A percentile compares a stretch with the other conserved stretches of the same genome.
Evolutionary conservation across 148 eudicot species (phyloP).

Genomic region (Chenopodium formosanum): DNA sequence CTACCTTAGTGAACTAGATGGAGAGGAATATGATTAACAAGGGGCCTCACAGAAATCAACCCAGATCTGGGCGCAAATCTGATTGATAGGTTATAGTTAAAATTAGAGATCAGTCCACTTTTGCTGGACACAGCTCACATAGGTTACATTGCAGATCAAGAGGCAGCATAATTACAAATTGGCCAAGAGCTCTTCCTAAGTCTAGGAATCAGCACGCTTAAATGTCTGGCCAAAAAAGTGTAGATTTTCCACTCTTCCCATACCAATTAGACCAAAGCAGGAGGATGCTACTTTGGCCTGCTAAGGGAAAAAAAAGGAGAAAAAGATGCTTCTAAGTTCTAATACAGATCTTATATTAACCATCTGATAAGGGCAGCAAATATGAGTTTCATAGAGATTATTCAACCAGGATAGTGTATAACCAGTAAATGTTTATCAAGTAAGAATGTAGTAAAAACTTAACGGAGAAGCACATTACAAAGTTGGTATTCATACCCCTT

Average conservation of each 20-base stretch:
- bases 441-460: not conserved
- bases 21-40: not conserved
- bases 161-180: not conserved
- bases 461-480: not conserved
- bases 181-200: not conserved
- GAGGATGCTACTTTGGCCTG: not conserved
- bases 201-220: not conserved
- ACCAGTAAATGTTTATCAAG: not conserved
- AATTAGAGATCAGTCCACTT: not conserved
- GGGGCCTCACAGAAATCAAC: not conserved
- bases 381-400: not conserved
- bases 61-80: not conserved
- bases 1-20: not conserved
- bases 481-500: constrained; percentile 53
- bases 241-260: not conserved
- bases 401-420: not conserved
- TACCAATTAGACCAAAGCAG: not conserved
- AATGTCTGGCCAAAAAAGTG: not conserved
- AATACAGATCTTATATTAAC: not conserved
- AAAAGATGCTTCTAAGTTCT: not conserved
- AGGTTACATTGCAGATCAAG: not conserved
- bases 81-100: not conserved
- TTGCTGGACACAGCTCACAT: not conserved
- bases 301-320: not conserved
- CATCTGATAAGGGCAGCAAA: not conserved